Evolutionary conservation across 805 yeast species (phyloP), one percentile per base, ranked within the genome.

Genomic region (Limtongozyma cylindracea): DNA sequence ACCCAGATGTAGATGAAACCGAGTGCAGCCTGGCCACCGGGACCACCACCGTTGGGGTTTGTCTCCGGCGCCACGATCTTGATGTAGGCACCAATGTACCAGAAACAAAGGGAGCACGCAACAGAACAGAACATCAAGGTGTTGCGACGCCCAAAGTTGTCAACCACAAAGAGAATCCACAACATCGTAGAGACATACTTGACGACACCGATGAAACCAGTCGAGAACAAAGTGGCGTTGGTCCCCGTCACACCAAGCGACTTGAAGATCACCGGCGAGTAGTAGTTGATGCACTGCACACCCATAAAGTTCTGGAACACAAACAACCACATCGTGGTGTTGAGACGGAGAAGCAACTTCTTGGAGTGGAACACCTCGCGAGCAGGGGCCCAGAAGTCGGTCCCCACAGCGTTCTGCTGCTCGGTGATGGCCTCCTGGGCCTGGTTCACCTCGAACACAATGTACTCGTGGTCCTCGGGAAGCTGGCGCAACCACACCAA

Each of bases 151-250:
- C 65, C 65, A 23, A 42, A 41, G 7, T 36, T 38, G 26, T 59
- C 66, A 20, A 58, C 58, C 20, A 58, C 39, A 24, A 49, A 40
- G 24, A 55, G 40, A 9, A 55, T 43, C 55, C 58, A 56, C 11
- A 52, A 30, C 17, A 52, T 35, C 11, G 57, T 48, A 16, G 52
- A 50, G n/a, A 41, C 40, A 10, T 48, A 54, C 29, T 59, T 59
- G 20, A 57, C 39, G 17, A 57, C 39, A 14, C 67, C 68, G 35
- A 57, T 58, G 24, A 59, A 39, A 23, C 67, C 67, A 6, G 65
- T 58, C 3, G 66, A 55, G 11, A 55, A 45, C 20, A 61, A 42
- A 3, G 53, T 49, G 1, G 61, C 50, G 21, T 50, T 42, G 6
- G 50, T 34, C 2, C 62, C 57, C 16, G 35, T 35, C 11, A 60